phyloP scores from a whole-genome alignment of 2,329 filamentous ascomycete species.

The Sporothrix phasma region DNA sequence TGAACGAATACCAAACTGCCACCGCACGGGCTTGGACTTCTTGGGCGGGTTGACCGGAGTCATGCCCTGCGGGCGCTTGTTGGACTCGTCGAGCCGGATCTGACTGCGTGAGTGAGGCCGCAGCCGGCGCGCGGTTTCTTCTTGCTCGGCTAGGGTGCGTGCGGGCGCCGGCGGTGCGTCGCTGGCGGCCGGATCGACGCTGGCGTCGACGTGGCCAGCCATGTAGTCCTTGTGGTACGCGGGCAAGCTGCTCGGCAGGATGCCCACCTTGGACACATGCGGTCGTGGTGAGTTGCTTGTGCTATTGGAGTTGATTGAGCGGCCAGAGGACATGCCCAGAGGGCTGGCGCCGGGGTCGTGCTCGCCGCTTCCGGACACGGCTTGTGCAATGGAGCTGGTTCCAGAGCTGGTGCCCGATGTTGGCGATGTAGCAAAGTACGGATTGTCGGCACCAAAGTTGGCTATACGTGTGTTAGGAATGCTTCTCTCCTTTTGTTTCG shows the following conservation, averaged over 20 bases:
- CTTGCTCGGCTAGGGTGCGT: conserved; percentile 63
- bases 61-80: conserved; percentile 49
- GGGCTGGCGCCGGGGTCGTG: conserved; percentile 36
- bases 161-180: conserved; percentile 42
- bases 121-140: conserved; percentile 67
- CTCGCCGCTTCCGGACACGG: conserved; percentile 28
- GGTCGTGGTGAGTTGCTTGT: conserved; percentile 40
- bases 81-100: conserved; percentile 55
- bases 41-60: conserved; percentile 55
- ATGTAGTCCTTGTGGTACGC: conserved; percentile 87
- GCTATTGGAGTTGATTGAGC: conserved; percentile 42
- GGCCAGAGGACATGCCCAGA: conserved; percentile 44
- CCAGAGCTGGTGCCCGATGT: conserved; percentile 42
- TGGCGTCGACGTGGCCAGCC: conserved; percentile 41
- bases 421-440: conserved; percentile 35
- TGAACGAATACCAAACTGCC: conserved; percentile 96
- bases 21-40: conserved; percentile 73
- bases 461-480: conserved; percentile 11
- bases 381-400: conserved; percentile 46
- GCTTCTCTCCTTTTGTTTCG: too few relatives aligned
- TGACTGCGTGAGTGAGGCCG: conserved; percentile 75
- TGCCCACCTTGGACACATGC: conserved; percentile 76
- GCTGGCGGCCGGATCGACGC: conserved; percentile 35
- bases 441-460: conserved; percentile 39
- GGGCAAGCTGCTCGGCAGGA: conserved; percentile 83